Evolutionary conservation across 2,329 filamentous ascomycete species (phyloP), one percentile per base, ranked within the genome.

Genomic region (Cladosporium sp.): DNA sequence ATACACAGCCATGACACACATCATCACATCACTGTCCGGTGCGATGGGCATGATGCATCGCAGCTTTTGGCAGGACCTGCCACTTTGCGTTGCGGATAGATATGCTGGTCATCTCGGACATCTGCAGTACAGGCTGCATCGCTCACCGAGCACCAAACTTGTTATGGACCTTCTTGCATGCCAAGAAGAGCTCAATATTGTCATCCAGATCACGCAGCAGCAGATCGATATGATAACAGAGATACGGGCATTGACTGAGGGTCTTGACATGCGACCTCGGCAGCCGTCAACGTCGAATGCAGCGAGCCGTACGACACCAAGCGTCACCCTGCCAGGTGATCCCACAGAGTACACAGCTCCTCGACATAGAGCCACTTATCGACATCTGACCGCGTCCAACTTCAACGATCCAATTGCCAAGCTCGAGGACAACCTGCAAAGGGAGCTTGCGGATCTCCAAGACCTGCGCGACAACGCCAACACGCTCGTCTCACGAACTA

Each of bases 151-250:
- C 44, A 80, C 79, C 7, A 80, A 79, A 58, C 71, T 81, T 2
- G 78, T 80, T 10, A 80, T 80, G 78, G 78, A 81, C 66, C 74
- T 81, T 3, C 74, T 81, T 1, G 77, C 80, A 44, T 78, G 78
- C 12, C 79, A 80, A 66, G 79, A 81, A 70, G 78, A 81, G 65
- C 71, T 81, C 2, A 80, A 80, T 65, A 80, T 81, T 35, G 77
- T 81, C 29, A 78, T 80, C n/a, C 76, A 79, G 18, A 78, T 80
- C 46, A 80, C 76, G 66, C 74, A 80, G 57, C 75, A 80, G 65
- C 79, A 81, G 60, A 74, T 79, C 23, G 75, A 80, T 12, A 71
- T 80, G 7, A 74, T 80, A 33, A 66, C 67, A 2, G 71, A 72
- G 29, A 65, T 81, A 3, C 61, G 52, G 7, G 21, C 23, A 44